A percentile compares a stretch with the other conserved stretches of the same genome.
Conservation (phyloP, 192 early-diverging fungal genomes). For the Podila horticola region DNA sequence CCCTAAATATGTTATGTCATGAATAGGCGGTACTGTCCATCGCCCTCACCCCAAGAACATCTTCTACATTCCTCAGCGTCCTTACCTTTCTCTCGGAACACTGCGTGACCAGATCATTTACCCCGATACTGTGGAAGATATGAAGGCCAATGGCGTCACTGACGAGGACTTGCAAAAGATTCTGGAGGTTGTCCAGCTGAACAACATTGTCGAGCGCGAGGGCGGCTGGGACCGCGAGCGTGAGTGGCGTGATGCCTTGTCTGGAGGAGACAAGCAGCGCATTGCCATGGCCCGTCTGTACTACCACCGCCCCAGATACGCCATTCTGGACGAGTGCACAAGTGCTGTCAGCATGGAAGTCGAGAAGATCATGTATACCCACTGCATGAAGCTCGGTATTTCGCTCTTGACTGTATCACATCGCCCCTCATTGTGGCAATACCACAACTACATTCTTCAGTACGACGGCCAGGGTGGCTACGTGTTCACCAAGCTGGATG, state of each 20-base stretch:
- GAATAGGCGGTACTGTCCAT: constrained; percentile 71
- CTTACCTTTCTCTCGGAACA: constrained; percentile 95
- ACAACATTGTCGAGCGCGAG: constrained; percentile 86
- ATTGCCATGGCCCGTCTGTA: constrained; percentile 97
- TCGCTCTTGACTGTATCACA: constrained; percentile 95
- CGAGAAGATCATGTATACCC: constrained; percentile 91
- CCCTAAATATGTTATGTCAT: too few species aligned
- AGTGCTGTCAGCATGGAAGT: constrained; percentile 94
- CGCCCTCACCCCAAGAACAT: constrained; percentile 86
- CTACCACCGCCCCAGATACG: constrained; percentile 95
- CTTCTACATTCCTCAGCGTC: constrained; percentile 98
- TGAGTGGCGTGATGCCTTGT: constrained; percentile 92
- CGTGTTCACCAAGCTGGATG: constrained; percentile 91
- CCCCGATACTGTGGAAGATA: constrained; percentile 87
- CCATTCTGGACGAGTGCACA: constrained; percentile 95
- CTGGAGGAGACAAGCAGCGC: constrained; percentile 96
- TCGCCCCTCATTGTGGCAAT: constrained; percentile 95
- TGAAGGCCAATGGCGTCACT: constrained; percentile 73
- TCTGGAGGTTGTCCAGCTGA: constrained; percentile 86
- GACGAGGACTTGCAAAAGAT: constrained; percentile 85
- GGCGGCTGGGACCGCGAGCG: constrained; percentile 91
- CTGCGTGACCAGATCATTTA: constrained; percentile 98
- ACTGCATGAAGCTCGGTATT: constrained; percentile 84
- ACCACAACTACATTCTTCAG: constrained; percentile 95
- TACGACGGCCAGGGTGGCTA: constrained; percentile 98